Conservation (phyloP, 345 rosid species). For the Citrus australasica region DNA sequence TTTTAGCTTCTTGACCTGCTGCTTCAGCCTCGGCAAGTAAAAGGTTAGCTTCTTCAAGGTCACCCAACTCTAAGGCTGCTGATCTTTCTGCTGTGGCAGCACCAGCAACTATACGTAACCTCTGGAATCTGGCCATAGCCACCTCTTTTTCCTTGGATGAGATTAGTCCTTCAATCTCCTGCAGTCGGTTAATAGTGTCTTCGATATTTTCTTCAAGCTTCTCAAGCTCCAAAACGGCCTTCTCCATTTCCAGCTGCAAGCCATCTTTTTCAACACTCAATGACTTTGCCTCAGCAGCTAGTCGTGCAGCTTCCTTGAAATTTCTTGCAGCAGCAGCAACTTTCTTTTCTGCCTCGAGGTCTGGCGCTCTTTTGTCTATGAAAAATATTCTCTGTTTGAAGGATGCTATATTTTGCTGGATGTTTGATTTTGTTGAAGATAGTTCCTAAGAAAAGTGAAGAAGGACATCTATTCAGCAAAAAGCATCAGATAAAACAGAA, state of each 20-base stretch:
- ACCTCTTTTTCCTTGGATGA: constrained; percentile 66
- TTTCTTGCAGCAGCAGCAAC: constrained; percentile 82
- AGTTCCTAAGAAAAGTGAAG: constrained; percentile 45
- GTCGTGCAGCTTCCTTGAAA: constrained; percentile 89
- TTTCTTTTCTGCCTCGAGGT: constrained; percentile 88
- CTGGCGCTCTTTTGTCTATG: constrained; percentile 78
- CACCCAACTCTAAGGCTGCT: constrained; percentile 71
- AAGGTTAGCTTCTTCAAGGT: constrained; percentile 74
- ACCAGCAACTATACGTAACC: constrained; percentile 53
- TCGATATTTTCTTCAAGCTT: constrained; percentile 57
- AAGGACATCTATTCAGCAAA: constrained; percentile 2
- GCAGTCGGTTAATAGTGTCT: constrained; percentile 52
- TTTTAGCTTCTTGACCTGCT: constrained; percentile 67
- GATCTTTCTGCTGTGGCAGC: constrained; percentile 73
- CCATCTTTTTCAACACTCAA: constrained; percentile 63
- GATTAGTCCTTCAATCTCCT: constrained; percentile 59
- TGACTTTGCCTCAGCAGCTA: constrained; percentile 89
- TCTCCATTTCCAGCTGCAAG: constrained; percentile 52
- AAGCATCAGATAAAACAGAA: constrained; percentile 7
- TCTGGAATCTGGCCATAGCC: constrained; percentile 70
- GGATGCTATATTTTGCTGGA: constrained; percentile 71
- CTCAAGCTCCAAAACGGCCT: constrained; percentile 42
- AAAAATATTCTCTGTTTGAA: constrained; percentile 63
- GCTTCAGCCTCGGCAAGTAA: constrained; percentile 72
- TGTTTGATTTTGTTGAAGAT: constrained; percentile 75